Evolutionary conservation across 2,329 filamentous ascomycete genomes (phyloP).

Genomic region (Juglanconis oblonga): DNA sequence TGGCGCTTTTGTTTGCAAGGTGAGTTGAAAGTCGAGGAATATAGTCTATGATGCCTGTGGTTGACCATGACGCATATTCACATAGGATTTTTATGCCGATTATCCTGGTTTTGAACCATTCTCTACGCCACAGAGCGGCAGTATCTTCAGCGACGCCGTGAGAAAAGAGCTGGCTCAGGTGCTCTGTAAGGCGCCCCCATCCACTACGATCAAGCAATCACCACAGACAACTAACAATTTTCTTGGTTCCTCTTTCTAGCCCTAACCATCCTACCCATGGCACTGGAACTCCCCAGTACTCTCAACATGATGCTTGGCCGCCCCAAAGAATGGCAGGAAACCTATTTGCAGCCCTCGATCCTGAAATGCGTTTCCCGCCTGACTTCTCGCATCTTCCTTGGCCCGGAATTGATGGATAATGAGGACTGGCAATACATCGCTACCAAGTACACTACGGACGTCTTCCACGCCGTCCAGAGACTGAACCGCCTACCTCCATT

Average conservation of each 20-base stretch:
- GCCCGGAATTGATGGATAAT: neutral
- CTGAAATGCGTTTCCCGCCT: neutral
- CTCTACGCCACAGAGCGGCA: neutral
- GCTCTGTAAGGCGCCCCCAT: neutral
- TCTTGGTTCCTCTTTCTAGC: neutral
- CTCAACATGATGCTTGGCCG: neutral
- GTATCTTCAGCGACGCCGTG: neutral
- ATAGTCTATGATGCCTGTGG: no score
- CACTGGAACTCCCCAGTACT: neutral
- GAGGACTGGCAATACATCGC: neutral
- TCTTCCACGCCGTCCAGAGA: neutral
- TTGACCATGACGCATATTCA: no score
- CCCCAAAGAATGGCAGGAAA: neutral
- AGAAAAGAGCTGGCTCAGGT: neutral
- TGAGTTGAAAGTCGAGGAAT: neutral
- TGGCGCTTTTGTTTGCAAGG: neutral
- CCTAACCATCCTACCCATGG: neutral
- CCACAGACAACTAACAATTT: no score
- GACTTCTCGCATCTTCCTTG: neutral
- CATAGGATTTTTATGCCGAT: neutral
- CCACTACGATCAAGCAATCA: neutral
- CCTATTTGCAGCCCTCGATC: neutral
- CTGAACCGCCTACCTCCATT: neutral
- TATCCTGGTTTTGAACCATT: slow-evolving; percentile 5
- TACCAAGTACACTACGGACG: neutral